Percentiles rank a stretch among this genome's conserved stretches.
These are phyloP conservation scores for Platismatia glauca DNA, from an alignment of 495 filamentous ascomycete genomes.

Conservation along the genomic window DNA sequence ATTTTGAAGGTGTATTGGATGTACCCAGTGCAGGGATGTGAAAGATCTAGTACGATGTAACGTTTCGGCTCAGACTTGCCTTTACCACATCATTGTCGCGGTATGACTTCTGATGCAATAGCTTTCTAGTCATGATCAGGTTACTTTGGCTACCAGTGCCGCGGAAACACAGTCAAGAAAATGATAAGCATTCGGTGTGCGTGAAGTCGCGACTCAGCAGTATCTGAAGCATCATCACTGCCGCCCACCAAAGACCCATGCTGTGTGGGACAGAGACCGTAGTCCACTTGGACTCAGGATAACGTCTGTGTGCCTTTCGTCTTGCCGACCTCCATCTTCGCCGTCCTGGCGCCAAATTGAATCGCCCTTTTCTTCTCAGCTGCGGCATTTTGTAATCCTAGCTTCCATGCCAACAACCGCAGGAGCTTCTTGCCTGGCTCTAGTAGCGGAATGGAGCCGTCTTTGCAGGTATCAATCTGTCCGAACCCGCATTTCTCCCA, in stretches of 20 bases:
- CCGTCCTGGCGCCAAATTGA: constrained; percentile 78
- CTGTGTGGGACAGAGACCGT: background rate
- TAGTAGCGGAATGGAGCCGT: constrained; percentile 32
- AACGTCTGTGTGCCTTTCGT: constrained; percentile 58
- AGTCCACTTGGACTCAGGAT: constrained; percentile 26
- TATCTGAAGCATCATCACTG: constrained; percentile 32
- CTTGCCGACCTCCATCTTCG: constrained; percentile 70
- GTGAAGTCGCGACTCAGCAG: constrained; percentile 26
- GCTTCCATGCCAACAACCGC: constrained; percentile 62
- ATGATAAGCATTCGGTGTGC: constrained; percentile 2
- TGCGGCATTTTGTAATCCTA: constrained; percentile 63
- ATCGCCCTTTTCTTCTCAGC: constrained; percentile 89
- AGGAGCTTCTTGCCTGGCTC: constrained; percentile 76
- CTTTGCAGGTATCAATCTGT: constrained; percentile 23
- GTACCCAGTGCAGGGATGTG: background rate
- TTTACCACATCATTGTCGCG: constrained; percentile 33
- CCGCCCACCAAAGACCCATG: constrained; percentile 7
- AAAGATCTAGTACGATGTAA: background rate
- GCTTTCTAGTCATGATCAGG: constrained; percentile 11
- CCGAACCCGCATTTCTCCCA: constrained; percentile 69
- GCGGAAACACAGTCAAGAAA: constrained; percentile 17
- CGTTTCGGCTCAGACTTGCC: constrained; percentile 44
- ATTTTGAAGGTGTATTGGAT: background rate
- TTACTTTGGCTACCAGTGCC: constrained; percentile 1
- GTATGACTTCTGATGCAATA: constrained; percentile 6